These are phyloP conservation scores for Flagelloscypha sp. DNA, from an alignment of 768 basidiomycete genomes.

Conservation along the genomic window DNA sequence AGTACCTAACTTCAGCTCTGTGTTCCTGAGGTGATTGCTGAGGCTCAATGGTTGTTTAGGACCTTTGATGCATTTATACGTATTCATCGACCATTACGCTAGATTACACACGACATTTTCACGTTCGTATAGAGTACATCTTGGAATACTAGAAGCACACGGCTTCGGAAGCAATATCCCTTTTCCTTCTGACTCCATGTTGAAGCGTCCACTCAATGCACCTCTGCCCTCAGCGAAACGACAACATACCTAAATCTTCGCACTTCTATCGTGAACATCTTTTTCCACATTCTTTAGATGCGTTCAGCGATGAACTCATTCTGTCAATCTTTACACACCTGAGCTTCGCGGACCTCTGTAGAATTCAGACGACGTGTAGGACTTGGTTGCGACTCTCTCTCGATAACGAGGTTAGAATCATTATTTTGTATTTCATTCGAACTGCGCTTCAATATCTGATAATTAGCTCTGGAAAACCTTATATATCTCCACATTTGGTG, in stretches of 20 bases:
- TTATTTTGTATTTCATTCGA: constrained; percentile 5
- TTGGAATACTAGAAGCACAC: too few relatives aligned
- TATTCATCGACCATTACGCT: too few relatives aligned
- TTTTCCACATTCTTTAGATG: constrained; percentile 53
- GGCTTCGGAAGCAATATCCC: too few relatives aligned
- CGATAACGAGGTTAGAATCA: constrained; percentile 52
- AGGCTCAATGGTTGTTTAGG: too few relatives aligned
- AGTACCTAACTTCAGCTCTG: too few relatives aligned
- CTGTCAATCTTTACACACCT: constrained; percentile 68
- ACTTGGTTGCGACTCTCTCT: constrained; percentile 61
- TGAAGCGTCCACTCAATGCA: too few relatives aligned
- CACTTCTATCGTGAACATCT: constrained; percentile 27
- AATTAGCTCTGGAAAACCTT: constrained; percentile 59
- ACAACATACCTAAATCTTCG: constrained; percentile 22
- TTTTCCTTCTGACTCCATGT: too few relatives aligned
- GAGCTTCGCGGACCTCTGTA: constrained; percentile 58
- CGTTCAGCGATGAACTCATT: constrained; percentile 73
- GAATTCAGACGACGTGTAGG: constrained; percentile 49
- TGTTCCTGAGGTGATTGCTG: too few relatives aligned
- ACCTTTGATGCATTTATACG: too few relatives aligned
- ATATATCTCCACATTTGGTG: constrained; percentile 58
- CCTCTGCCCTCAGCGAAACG: constrained; percentile 54
- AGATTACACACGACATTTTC: too few relatives aligned
- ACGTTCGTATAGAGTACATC: too few relatives aligned
- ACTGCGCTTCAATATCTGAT: constrained; percentile 6